Evolutionary conservation across 108 stramenopile genomes (phyloP), one percentile per base, ranked within the genome.

Genomic region (Fragilaria crotonensis): DNA sequence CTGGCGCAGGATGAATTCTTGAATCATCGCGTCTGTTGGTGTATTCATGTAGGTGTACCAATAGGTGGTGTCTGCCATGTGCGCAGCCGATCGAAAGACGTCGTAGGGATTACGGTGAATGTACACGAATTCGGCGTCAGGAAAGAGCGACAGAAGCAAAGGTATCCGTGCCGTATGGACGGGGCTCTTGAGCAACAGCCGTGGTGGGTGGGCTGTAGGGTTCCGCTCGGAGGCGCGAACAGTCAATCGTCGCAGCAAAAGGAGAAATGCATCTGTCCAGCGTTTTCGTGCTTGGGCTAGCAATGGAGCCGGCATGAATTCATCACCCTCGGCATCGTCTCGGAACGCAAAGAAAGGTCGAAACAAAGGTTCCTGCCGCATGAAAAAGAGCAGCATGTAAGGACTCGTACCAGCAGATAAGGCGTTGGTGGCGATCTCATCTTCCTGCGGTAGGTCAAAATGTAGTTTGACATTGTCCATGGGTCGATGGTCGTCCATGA

Each of bases 401-500:
- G 76, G 76, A 45, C 52, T 55, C 0, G 32, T 47, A 2, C 66
- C 62, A 47, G 52, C 76, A 4, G 57, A 48, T 19, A 77, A 41
- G 4, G 64, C 33, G 51, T 64, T 69, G 29, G 67, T 72, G 2
- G 70, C 76, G 22, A 77, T 30, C 51, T 77, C 76, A 61, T 77
- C 76, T 62, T 77, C 76, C 29, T 77, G 71, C 9, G 76, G 76
- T 25, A 77, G 47, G 62, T 77, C 76, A 60, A 77, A 77, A 52
- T 72, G 33, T 4, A 77, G 30, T 2, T 32, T 56, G 0, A 77
- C 55, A 61, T 77, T 72, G 52, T 77, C 76, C 76, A 77, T 77
- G 30, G 76, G 76, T 11, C 76, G 66, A 23, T 48, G 64, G 11
- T 77, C 62, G 41, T 60, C 59, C 1, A 77, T 54, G 22, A 78